phyloP scores from a whole-genome alignment of 2,329 filamentous ascomycete species.

The Colletotrichum melonis region DNA sequence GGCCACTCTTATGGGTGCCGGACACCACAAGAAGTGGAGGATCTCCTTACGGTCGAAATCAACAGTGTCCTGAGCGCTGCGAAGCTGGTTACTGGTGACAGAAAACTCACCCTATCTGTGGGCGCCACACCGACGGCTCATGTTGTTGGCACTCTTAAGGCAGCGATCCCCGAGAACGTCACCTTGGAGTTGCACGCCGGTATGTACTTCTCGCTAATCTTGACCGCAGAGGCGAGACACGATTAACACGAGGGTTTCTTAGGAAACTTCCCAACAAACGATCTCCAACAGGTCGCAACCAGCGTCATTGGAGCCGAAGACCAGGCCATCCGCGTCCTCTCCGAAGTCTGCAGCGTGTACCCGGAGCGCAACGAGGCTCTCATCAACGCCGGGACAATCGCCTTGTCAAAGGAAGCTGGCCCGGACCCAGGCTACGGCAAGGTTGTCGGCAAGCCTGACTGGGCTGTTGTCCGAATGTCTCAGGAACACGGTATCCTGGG shows the following conservation, averaged over 20 bases:
- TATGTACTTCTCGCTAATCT: conserved; percentile 3
- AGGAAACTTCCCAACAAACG: conserved; percentile 51
- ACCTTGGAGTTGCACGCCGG: conserved; percentile 51
- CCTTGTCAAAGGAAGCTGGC: conserved; percentile 48
- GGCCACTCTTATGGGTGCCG: conserved; percentile 50
- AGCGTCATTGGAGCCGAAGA: conserved; percentile 43
- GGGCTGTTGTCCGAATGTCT: conserved; percentile 48
- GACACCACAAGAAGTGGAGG: conserved; percentile 45
- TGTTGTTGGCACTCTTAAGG: conserved; percentile 45
- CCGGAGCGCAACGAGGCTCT: conserved; percentile 51
- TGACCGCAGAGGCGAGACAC: neutral
- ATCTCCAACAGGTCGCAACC: conserved; percentile 52
- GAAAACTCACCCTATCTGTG: conserved; percentile 45
- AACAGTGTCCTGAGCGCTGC: conserved; percentile 45
- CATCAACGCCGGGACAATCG: conserved; percentile 49
- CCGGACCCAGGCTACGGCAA: conserved; percentile 44
- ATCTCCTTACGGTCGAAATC: conserved; percentile 44
- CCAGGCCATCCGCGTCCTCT: conserved; percentile 45
- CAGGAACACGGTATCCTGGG: conserved; percentile 52
- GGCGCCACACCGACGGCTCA: conserved; percentile 51
- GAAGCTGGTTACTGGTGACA: conserved; percentile 42
- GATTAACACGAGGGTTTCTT: too few species aligned
- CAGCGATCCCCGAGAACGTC: conserved; percentile 43
- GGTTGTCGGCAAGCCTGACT: conserved; percentile 42
- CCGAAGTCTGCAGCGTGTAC: conserved; percentile 52